Conservation (phyloP, 192 early-diverging fungal species). For the Phycomyces blakesleeanus region DNA sequence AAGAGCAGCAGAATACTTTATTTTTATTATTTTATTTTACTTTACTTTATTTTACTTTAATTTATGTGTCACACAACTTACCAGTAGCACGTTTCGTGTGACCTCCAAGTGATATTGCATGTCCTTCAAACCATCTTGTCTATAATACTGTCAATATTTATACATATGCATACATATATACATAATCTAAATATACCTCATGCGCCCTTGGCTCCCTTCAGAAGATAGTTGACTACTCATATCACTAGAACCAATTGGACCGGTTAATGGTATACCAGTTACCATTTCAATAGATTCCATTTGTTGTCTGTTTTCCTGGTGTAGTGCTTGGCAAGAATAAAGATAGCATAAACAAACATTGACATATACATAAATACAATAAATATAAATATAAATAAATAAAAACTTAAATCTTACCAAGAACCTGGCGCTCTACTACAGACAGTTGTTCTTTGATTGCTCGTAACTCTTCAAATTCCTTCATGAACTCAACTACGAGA, state of each 20-base stretch:
- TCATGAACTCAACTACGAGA: conserved; percentile 15
- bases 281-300: conserved; percentile 17
- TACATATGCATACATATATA: background rate
- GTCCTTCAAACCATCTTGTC: conserved; percentile 7
- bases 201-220: background rate
- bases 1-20: no score
- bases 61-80: conserved; percentile 4
- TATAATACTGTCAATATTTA: background rate
- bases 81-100: conserved; percentile 21
- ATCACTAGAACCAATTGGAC: background rate
- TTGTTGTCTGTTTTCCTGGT: conserved; percentile 16
- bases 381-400: background rate
- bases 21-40: no score
- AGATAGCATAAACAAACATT: background rate
- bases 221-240: conserved; percentile 2
- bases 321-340: conserved; percentile 5
- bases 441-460: background rate
- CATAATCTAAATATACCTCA: background rate
- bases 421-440: background rate
- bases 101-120: conserved; percentile 20
- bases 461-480: conserved; percentile 5
- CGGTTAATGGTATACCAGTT: background rate
- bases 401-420: background rate
- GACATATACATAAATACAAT: background rate
- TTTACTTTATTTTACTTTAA: no score